Evolutionary conservation across 2,329 filamentous ascomycete genomes (phyloP).

Genomic region (Metarhizium anisopliae): DNA sequence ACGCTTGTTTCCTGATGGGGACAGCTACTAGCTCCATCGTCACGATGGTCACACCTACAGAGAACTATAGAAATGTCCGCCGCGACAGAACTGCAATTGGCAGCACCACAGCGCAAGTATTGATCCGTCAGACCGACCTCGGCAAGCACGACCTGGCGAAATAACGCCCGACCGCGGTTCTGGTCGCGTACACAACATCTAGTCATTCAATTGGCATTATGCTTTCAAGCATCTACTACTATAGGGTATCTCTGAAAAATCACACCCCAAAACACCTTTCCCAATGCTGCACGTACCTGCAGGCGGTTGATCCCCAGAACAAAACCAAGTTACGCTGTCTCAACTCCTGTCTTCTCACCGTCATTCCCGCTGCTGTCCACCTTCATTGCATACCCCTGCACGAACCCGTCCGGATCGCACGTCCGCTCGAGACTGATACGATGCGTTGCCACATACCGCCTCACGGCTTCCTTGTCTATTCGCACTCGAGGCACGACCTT

Average conservation of each 20-base stretch:
- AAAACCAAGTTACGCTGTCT: slow-evolving; percentile 3
- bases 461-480: slow-evolving; percentile 47
- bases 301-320: not conserved
- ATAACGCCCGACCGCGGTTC: too few species aligned
- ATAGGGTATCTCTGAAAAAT: not conserved
- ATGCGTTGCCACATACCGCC: slow-evolving; percentile 57
- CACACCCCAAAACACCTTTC: slow-evolving; percentile 1
- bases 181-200: not conserved
- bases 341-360: slow-evolving; percentile 12
- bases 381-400: slow-evolving; percentile 54
- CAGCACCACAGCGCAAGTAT: too few species aligned
- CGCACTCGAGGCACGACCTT: slow-evolving; percentile 36
- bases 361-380: slow-evolving; percentile 26
- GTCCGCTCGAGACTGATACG: slow-evolving; percentile 53
- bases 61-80: too few species aligned
- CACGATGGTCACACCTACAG: too few species aligned
- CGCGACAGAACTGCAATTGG: too few species aligned
- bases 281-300: not conserved
- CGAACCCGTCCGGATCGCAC: slow-evolving; percentile 68
- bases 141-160: too few species aligned
- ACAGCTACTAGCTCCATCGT: too few species aligned
- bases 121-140: too few species aligned
- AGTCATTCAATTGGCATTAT: not conserved
- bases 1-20: too few species aligned
- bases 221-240: not conserved